phyloP scores from a whole-genome alignment of 148 eudicot genomes.

The Rhododendron mucronatum region DNA sequence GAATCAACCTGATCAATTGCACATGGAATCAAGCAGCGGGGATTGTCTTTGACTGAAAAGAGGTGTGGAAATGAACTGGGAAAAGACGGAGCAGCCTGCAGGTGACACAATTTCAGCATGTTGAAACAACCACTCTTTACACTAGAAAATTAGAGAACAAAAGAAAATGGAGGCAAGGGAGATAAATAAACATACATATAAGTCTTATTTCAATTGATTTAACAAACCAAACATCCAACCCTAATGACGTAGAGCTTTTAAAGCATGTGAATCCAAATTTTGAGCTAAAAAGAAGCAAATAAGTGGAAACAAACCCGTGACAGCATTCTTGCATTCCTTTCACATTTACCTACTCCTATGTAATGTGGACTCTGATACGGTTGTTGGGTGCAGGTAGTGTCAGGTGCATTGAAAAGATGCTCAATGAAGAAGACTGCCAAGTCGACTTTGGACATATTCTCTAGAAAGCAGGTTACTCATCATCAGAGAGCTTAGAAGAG shows the following conservation, averaged over 20 bases:
- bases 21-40: conserved; percentile 93
- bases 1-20: conserved; percentile 93
- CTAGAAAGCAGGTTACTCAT: background rate
- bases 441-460: background rate
- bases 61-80: conserved; percentile 95
- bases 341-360: background rate
- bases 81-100: conserved; percentile 96
- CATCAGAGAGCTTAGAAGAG: background rate
- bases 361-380: background rate
- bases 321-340: background rate
- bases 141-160: background rate
- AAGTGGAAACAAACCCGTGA: background rate
- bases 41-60: conserved; percentile 63
- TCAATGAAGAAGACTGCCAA: background rate
- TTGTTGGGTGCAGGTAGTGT: background rate
- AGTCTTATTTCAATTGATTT: background rate
- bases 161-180: background rate
- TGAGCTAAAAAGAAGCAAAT: background rate
- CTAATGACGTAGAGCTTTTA: background rate
- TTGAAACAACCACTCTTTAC: background rate
- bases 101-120: conserved; percentile 1
- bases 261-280: background rate
- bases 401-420: background rate
- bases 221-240: background rate
- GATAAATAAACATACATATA: background rate